Conservation (phyloP, 2,329 filamentous ascomycete genomes). For the Endocalyx cinctus region DNA sequence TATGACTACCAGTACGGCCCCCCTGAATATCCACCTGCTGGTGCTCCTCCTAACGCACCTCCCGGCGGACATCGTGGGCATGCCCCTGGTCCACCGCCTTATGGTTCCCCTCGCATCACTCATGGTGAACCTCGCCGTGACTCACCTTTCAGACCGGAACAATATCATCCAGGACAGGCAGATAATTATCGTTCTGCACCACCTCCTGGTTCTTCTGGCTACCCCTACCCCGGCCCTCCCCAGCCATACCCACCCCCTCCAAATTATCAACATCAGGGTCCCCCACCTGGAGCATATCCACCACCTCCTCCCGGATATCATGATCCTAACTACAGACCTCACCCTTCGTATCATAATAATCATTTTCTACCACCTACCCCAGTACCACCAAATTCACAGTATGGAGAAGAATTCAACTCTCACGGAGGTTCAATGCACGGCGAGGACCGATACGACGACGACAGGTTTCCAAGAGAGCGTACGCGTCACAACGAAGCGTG, state of each 20-base stretch:
- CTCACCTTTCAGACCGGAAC: neutral
- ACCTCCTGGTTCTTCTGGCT: too few relatives aligned
- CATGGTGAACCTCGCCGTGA: too few relatives aligned
- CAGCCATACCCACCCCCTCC: constrained; percentile 9
- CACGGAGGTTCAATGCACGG: too few relatives aligned
- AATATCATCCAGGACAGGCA: constrained; percentile 2
- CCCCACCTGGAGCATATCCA: constrained; percentile 10
- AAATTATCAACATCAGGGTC: constrained; percentile 8
- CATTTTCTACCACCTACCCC: constrained; percentile 12
- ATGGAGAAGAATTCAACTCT: too few relatives aligned
- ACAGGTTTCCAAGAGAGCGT: too few relatives aligned
- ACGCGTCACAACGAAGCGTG: too few relatives aligned
- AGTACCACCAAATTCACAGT: constrained; percentile 6
- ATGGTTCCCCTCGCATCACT: too few relatives aligned
- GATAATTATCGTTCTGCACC: constrained; percentile 8
- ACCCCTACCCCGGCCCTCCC: constrained; percentile 11
- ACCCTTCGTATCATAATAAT: constrained; percentile 11
- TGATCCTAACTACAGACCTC: constrained; percentile 11
- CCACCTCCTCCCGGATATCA: constrained; percentile 11
- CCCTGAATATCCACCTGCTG: constrained; percentile 5
- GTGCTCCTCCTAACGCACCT: constrained; percentile 4
- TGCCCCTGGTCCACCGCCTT: constrained; percentile 4
- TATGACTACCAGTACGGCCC: constrained; percentile 11
- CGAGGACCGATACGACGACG: too few relatives aligned
- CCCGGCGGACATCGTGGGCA: too few relatives aligned